phyloP scores from a whole-genome alignment of 1,139 yeast genomes.

The Geotrichum aggregatum region DNA sequence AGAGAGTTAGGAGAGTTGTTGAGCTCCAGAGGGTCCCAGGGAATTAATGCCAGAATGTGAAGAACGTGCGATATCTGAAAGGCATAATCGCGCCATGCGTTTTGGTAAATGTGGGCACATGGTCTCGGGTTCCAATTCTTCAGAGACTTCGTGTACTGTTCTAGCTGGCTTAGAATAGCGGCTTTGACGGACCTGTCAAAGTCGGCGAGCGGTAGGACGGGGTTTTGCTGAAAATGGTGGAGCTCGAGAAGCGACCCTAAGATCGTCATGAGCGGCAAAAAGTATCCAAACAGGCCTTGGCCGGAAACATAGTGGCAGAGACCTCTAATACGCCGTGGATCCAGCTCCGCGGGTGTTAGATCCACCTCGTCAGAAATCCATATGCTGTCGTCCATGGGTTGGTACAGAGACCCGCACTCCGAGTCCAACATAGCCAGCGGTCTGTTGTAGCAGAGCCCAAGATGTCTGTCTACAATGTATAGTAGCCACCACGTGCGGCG shows the following conservation, averaged over 20 bases:
- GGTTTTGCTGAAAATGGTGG: slow-evolving; percentile 26
- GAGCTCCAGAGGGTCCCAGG: slow-evolving; percentile 33
- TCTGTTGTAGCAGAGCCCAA: slow-evolving; percentile 41
- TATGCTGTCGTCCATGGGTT: slow-evolving; percentile 39
- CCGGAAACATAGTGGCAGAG: slow-evolving; percentile 25
- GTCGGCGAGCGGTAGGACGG: slow-evolving; percentile 22
- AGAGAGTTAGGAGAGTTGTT: slow-evolving; percentile 28
- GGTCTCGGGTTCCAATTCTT: slow-evolving; percentile 22
- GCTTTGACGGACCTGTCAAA: slow-evolving; percentile 13
- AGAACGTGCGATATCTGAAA: slow-evolving; percentile 30
- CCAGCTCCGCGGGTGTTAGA: slow-evolving; percentile 27
- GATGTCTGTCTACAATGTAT: slow-evolving; percentile 42
- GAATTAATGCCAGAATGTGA: slow-evolving; percentile 27
- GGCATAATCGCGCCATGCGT: slow-evolving; percentile 32
- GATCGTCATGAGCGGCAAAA: slow-evolving; percentile 32
- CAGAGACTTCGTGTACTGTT: slow-evolving; percentile 25
- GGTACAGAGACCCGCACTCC: slow-evolving; percentile 36
- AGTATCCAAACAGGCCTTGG: slow-evolving; percentile 30
- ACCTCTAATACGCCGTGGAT: slow-evolving; percentile 28
- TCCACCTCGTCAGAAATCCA: slow-evolving; percentile 34
- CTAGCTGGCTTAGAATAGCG: slow-evolving; percentile 24
- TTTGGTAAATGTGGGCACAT: slow-evolving; percentile 7
- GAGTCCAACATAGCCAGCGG: slow-evolving; percentile 38
- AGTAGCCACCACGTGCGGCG: slow-evolving; percentile 45
- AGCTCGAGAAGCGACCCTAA: slow-evolving; percentile 30